Evolutionary conservation across 768 basidiomycete species (phyloP), one percentile per base, ranked within the genome.

Genomic region (Lactifluus echinatus): DNA sequence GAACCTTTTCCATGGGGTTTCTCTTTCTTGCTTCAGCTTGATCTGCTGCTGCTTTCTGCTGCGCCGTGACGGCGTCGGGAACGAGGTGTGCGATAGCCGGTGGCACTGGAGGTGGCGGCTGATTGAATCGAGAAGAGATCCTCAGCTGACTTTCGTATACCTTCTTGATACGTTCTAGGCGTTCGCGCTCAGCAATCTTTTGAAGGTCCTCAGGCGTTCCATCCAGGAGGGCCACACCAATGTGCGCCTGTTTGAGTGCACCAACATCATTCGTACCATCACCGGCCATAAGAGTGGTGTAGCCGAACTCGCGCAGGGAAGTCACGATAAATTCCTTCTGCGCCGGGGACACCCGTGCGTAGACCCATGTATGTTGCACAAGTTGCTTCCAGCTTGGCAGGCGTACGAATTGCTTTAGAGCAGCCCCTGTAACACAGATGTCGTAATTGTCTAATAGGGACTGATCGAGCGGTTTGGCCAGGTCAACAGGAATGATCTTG

Each of bases 231-330:
- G 95, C 95, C 28, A 98, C 89, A 50, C 96, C 95, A 57, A 99
- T 87, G 69, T 99, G 93, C 0, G 96, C 96, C 69, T 96, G 93
- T 71, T 98, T 99, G 51, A 99, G 80, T 2, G 96, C 96, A 23
- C 96, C 96, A 49, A 99, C 96, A 61, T 98, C 96, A 68, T 99
- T 98, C 4, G 96, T 99, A 29, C 96, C 96, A 68, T 99, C 96
- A 50, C 96, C 96, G 5, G 94, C 96, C 96, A 98, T 98, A 50
- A 99, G 78, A 0, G 96, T 99, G 15, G 79, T 79, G 68, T 92
- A 99, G 23, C 95, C 95, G 24, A 96, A 82, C 2, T 77, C 76
- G 69, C 93, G 93, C 52, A 98, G 76, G 7, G 87, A 87, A 0
- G 93, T 91, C 46, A 99, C 79, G 71, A 99, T 98, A 70, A 81